Evolutionary conservation across 2,329 filamentous ascomycete genomes (phyloP), one percentile per base, ranked within the genome.

Genomic region (Colletotrichum kahawae): DNA sequence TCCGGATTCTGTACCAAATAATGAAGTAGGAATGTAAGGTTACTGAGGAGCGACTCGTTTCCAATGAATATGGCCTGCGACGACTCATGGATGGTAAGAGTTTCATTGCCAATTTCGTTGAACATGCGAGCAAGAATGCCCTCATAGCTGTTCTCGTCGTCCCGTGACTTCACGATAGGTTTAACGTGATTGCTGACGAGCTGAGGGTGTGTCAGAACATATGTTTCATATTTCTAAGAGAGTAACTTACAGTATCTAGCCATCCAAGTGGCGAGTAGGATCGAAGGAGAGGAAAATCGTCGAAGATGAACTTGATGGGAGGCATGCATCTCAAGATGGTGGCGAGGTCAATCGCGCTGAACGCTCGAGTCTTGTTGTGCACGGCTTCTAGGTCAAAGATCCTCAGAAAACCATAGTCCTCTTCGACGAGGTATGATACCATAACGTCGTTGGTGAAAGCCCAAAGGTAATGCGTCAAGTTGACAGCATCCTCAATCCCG

Each of bases 51-150:
- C 4, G 77, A 78, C 43, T 78, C 77, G 21, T 77, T 78, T 4
- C 77, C 77, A 31, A 78, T 78, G 36, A 78, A 78, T 14, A 77
- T 76, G 2, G 77, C 77, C 21, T 78, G 77, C 2, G 77, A 70
- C 2, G 67, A 68, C 34, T 78, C 77, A 5, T 77, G 76, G 1
- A 77, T 36, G 12, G 70, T 21, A 2, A 71, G 29, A 13, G 29
- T 75, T 31, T 75, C 67, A 63, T 62, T 74, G 14, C 67, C 67
- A 18, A 76, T 21, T 38, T 75, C 71, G 24, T 65, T 66, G 54
- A 70, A 76, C 4, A 76, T 60, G 21, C 71, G 71, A n/a, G 57
- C 21, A 13, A 76, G 31, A 6, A 75, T 24, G 7, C 71, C 57
- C 12, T 76, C 21, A 2, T 75, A 43, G 29, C 36, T 72, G 8